Conservation (phyloP, 352 stramenopile species). For the Phytophthora pinifolia region DNA sequence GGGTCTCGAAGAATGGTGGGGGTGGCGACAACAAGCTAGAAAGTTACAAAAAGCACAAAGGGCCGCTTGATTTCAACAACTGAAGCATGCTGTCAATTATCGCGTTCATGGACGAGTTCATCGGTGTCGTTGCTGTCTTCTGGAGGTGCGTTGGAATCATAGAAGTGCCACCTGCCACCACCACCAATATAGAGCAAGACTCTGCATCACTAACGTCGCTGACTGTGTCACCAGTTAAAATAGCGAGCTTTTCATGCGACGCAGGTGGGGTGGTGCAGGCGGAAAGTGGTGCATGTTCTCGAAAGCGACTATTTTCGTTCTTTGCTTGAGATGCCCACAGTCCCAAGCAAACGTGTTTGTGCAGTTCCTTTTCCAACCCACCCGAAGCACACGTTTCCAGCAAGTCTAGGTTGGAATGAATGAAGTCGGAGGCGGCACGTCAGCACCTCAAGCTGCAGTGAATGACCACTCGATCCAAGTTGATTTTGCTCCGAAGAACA, state of each 20-base stretch:
- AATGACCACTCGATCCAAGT: conserved; percentile 35
- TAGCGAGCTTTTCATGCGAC: no score
- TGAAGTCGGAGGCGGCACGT: conserved; percentile 7
- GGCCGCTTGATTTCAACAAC: not conserved
- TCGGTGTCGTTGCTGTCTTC: no score
- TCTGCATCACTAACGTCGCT: no score
- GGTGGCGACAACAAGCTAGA: not conserved
- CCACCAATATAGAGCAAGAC: no score
- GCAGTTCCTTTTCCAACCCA: conserved; percentile 21
- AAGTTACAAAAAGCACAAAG: conserved; percentile 7
- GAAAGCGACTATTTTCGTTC: conserved; percentile 24
- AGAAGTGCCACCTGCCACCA: no score
- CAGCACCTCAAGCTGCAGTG: conserved; percentile 10
- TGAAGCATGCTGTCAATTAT: conserved; percentile 1
- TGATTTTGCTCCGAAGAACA: conserved; percentile 30
- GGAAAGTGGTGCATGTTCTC: no score
- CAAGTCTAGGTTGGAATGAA: conserved; percentile 11
- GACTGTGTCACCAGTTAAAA: no score
- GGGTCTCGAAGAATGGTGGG: not conserved
- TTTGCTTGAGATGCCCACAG: conserved; percentile 8
- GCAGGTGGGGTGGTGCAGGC: no score
- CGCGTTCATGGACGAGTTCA: no score
- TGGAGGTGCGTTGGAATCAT: no score
- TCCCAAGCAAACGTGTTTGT: not conserved
- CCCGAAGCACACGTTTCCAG: not conserved